phyloP scores from a whole-genome alignment of 371 early-diverging fungal genomes.

The Neoconidiobolus thromboides region DNA sequence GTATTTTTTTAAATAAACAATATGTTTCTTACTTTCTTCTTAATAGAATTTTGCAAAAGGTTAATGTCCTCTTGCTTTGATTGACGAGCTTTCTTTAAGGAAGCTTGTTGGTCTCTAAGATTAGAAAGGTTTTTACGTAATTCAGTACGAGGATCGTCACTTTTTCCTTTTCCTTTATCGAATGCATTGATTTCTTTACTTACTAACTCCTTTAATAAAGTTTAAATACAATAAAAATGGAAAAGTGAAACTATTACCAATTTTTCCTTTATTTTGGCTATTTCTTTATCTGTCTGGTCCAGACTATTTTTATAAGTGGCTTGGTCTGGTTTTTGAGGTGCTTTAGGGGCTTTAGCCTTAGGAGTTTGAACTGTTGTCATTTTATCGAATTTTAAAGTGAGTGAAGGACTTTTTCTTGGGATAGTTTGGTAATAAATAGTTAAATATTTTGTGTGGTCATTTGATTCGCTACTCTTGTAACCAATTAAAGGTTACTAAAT shows the following conservation, averaged over 20 bases:
- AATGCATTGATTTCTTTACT: slow-evolving; percentile 28
- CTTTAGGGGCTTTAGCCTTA: no score
- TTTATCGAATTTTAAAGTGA: no score
- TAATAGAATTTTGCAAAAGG: slow-evolving; percentile 38
- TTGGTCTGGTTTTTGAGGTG: slow-evolving; percentile 26
- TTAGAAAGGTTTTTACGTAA: slow-evolving; percentile 36
- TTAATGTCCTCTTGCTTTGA: slow-evolving; percentile 40
- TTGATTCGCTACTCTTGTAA: no score
- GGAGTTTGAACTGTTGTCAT: no score
- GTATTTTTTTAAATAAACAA: neutral
- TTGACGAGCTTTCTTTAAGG: slow-evolving; percentile 28
- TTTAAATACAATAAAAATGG: no score
- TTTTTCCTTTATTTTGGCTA: no score
- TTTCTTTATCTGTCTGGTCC: no score
- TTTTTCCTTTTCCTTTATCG: slow-evolving; percentile 17
- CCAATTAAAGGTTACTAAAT: no score
- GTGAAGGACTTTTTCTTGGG: no score
- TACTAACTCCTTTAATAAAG: slow-evolving; percentile 23
- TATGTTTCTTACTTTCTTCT: slow-evolving; percentile 40
- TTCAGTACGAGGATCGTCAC: slow-evolving; percentile 25
- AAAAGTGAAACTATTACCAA: no score
- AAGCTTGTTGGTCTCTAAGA: slow-evolving; percentile 36
- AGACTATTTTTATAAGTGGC: slow-evolving; percentile 3
- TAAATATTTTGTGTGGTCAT: no score
- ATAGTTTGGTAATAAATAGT: no score